Base-by-base conservation (phyloP, 2,329 filamentous ascomycete genomes). In the Diaporthe australafricana region DNA sequence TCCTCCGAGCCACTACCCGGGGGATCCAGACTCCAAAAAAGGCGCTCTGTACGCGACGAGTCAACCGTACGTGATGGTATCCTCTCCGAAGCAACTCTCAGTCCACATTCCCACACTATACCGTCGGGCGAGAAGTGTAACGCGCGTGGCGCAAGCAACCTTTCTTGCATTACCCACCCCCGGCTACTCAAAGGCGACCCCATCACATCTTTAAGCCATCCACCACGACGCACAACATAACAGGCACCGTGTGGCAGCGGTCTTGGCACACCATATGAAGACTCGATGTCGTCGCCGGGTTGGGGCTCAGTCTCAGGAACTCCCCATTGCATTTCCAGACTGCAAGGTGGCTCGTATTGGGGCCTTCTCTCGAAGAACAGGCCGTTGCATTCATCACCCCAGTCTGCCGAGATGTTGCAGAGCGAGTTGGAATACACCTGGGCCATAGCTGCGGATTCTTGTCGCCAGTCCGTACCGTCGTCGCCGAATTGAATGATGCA, bases 401-500 rank as follows among this genome's bases (percentile, higher is more conserved):
- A 63, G 27, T 63, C 57, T 16, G 65, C 48, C 2, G 65, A 68
- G 8, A 35, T 56, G 7, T 56, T 68, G 38, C 65, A 68, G 12
- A 35, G n/a, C 2, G 35, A 56, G 8, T 68, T 55, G 4, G 11
- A 30, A 25, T 68, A 68, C 0, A 68, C 38, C 6, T 56, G 9
- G 0, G 25, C 40, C 50, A 56, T 68, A 2, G n/a, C 56, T 1
- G 7, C 7, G 5, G 65, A 42, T 22, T 68, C 65, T 17, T 25
- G 20, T 20, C 30, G 25, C 65, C 65, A 68, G 38, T 68, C 65
- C 20, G 38, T 20, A 20, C 12, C 9, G 16, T 22, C 38, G 5
- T 63, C 57, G 9, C 56, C 56, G 2, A 11, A 17, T 16, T 68
- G 65, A 11, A 68, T 55, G 5, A 68, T 68, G 38, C 65, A 68